Evolutionary conservation across 768 basidiomycete species (phyloP), one percentile per base, ranked within the genome.

Genomic region (Thelephora aurantiotincta): DNA sequence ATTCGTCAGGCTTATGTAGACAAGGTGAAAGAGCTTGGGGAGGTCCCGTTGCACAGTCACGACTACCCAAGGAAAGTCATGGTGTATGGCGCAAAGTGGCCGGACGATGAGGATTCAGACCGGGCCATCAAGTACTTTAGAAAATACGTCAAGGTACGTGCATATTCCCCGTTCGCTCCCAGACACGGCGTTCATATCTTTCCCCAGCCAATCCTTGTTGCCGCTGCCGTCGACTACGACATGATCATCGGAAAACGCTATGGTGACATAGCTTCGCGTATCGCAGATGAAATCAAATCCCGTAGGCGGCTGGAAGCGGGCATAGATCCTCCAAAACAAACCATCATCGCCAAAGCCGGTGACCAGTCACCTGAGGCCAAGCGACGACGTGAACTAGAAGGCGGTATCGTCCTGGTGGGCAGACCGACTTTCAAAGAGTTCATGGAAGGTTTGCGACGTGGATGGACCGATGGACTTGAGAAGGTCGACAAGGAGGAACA

Each of bases 401-500:
- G 92, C 11, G 94, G 93, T 1, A 72, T 80, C 35, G 72, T 96
- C 48, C 68, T 99, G 48, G 63, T 99, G 26, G 96, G 96, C 3
- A 77, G 96, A 44, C 78, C 86, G 33, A 85, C 89, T 0, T 74
- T 94, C 64, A 99, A 97, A 67, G 96, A 99, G 66, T 98, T 87
- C 62, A 77, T 97, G 77, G 72, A 79, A 47, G 96, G 94, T 2
- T 59, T 97, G 36, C 77, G 73, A 58, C 71, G 74, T 47, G 96
- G 96, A 2, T 99, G 88, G 86, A 77, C 81, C 16, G 79, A 80
- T 23, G 69, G 77, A 1, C 61, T 89, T 30, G 72, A 80, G 43
- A 73, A 74, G 45, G 66, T 82, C 46, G 84, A 88, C 58, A 64
- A 67, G 33, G 89, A 93, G 49, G 82, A 89, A 46, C 61, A 66